phyloP scores from a whole-genome alignment of 2,329 filamentous ascomycete species.

The Pyrenophora tritici-repentis region DNA sequence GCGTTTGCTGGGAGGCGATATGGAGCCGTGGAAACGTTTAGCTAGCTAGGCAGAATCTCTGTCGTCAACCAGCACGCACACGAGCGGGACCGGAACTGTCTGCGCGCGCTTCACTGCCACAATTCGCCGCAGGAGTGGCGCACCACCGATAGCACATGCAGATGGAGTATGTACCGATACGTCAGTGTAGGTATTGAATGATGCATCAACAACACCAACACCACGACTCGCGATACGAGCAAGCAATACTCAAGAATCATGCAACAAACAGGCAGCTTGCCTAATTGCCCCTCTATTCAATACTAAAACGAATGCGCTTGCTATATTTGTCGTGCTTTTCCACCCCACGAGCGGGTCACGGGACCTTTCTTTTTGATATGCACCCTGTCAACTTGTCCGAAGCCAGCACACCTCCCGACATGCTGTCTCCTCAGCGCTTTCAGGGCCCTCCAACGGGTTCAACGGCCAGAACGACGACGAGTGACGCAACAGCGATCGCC shows the following conservation, averaged over 20 bases:
- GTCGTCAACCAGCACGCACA: constrained; percentile 1
- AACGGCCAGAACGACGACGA: constrained; percentile 1
- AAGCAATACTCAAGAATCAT: too few species aligned
- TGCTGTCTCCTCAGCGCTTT: background rate
- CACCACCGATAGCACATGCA: background rate
- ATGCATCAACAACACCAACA: too few species aligned
- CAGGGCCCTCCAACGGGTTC: constrained; percentile 10
- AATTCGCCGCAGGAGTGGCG: constrained; percentile 5
- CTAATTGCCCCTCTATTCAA: background rate
- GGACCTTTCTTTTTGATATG: constrained; percentile 1
- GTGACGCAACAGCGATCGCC: constrained; percentile 12
- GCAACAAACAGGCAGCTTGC: too few species aligned
- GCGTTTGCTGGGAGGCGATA: constrained; percentile 30
- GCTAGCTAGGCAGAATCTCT: constrained; percentile 7
- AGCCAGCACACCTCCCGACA: background rate
- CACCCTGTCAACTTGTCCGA: background rate
- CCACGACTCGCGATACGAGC: too few species aligned
- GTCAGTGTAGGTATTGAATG: too few species aligned
- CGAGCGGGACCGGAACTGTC: constrained; percentile 1
- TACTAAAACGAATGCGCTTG: background rate
- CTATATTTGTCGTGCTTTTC: too few species aligned
- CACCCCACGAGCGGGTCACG: background rate
- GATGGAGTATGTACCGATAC: too few species aligned
- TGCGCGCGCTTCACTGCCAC: background rate
- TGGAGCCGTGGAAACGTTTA: constrained; percentile 10